Base-by-base conservation (phyloP, 257 asterid species). In the Petunia secreta region DNA sequence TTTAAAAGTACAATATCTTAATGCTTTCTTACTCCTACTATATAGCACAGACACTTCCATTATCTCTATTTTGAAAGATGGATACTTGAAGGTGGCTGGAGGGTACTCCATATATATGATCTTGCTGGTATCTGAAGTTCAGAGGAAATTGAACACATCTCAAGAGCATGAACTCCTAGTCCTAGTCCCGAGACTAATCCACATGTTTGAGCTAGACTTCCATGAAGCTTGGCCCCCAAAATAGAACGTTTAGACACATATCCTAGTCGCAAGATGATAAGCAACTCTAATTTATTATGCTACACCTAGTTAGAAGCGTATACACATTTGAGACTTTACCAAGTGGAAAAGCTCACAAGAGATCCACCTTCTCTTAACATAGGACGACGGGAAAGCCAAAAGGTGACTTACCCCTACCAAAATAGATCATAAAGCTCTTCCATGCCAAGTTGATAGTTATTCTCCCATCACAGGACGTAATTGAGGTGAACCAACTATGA, bases 81-180 rank as follows among this genome's bases (percentile, higher is more conserved):
- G 77, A 84, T 67, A 74, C 66, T 65, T 85, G 89, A 89, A 83
- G 50, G 80, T 82, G 90, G 75, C 59, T 89, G 37, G 81, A 55
- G 5, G 37, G 38, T 63, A 84, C 84, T 9, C 90, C 85, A 25
- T 25, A 25, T 25, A 34, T 85, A 81, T 52, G 86, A 85, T 74
- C 88, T 83, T 71, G 60, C 4, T 55, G 60, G 60, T 55, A 14
- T 1, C 60, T 55, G 0, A 3, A 55, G 25, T 55, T 4, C 60
- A 11, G 60, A 1, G 4, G 60, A 16, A 55, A 55, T 55, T 11
- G 15, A 53, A 53, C 58, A 53, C 58, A 53, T 3, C 58, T 55
- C 60, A 55, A 55, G 60, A 14, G 60, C 25, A 54, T 54, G 16
- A n/a, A 48, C 60, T 6, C 60, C 25, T 13, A 16, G 60, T 54